Evolutionary conservation across 352 stramenopile genomes (phyloP), one percentile per base, ranked within the genome.

Genomic region (Phytophthora ohioensis): DNA sequence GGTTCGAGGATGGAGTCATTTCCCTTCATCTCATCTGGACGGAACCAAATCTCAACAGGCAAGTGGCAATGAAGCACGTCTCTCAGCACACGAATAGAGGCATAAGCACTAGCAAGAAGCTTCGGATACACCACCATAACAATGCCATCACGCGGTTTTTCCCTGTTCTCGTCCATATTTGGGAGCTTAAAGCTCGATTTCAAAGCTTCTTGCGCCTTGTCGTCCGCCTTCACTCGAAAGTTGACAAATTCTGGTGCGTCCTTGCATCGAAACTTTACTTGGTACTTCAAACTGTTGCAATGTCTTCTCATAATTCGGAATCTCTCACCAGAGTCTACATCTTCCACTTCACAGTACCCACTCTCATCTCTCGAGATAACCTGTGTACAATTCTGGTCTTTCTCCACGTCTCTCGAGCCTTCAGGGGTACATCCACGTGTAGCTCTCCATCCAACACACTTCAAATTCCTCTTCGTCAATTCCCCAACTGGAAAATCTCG

Each of bases 101-200:
- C 78, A 42, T 89, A 91, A 3, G 67, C 66, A 65, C 75, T 76
- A 0, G 73, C 67, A 2, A 88, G 63, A 36, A 84, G 54, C 27
- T 82, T 84, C 1, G 78, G 81, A 56, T 91, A 87, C 11, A 85
- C 70, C 0, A 88, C 77, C 62, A 91, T 85, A 10, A 84, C 60
- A 53, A 91, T 84, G 2, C 70, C 70, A 51, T 73, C 48, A 3
- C 17, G 64, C 6, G 34, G 31, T 3, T n/a, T 7, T 48, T 52
- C 31, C 12, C 41, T 31, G 10, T 4, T 57, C 4, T 51, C 3
- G 17, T 34, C 31, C 8, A 70, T 30, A 27, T 64, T 67, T 21
- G 64, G 70, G 11, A 71, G 13, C 11, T 9, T 21, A 9, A 77
- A 77, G 36, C 64, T 69, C 13, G 59, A 34, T 2, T 61, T 17